Percentiles rank a stretch among this genome's conserved stretches.
These are phyloP conservation scores for Jacaranda mimosifolia DNA, from an alignment of 257 asterid genomes.

Conservation along the genomic window DNA sequence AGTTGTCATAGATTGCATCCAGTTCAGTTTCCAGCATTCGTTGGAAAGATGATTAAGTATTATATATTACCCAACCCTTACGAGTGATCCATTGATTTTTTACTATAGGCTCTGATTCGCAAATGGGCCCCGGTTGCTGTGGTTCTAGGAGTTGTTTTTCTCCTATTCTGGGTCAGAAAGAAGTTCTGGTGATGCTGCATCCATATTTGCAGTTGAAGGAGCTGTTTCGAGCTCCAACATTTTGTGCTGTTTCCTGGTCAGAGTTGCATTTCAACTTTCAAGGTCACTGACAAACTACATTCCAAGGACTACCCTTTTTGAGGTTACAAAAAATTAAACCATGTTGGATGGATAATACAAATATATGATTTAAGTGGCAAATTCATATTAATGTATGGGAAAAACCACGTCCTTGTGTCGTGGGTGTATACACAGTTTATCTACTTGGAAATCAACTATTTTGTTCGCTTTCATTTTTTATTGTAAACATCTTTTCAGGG, in stretches of 20 bases:
- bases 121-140: constrained; percentile 95
- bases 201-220: constrained; percentile 39
- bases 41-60: neutral
- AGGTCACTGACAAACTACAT: constrained; percentile 13
- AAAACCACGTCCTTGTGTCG: neutral
- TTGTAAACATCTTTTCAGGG: neutral
- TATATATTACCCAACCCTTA: constrained; percentile 1
- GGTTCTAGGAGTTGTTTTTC: constrained; percentile 84
- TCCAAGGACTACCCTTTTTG: neutral
- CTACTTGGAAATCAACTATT: neutral
- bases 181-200: constrained; percentile 80
- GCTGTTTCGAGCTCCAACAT: constrained; percentile 20
- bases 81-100: constrained; percentile 22
- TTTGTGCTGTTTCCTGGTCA: constrained; percentile 29
- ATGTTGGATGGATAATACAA: constrained; percentile 17
- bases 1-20: neutral
- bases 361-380: constrained; percentile 25
- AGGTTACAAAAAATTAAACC: constrained; percentile 4
- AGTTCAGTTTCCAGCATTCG: neutral
- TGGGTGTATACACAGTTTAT: constrained; percentile 5
- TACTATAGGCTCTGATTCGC: constrained; percentile 85
- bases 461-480: neutral
- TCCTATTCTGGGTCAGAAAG: constrained; percentile 81
- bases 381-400: neutral
- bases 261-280: constrained; percentile 19